phyloP scores from a whole-genome alignment of 305 asterid genomes.

The Fraxinus platypoda region DNA sequence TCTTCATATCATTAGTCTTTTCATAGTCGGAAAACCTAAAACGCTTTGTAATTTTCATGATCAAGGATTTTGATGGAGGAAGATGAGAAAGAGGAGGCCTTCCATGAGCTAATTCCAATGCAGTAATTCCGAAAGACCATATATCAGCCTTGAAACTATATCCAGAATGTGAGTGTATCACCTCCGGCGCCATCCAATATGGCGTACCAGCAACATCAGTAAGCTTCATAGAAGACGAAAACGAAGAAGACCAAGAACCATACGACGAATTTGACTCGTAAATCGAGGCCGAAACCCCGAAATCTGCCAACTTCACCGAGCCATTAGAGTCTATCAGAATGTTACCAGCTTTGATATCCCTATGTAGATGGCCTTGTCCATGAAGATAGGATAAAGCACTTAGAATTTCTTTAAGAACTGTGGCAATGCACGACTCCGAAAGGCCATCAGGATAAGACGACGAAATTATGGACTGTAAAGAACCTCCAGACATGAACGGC shows the following conservation, averaged over 20 bases:
- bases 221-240: constrained; percentile 44
- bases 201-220: constrained; percentile 75
- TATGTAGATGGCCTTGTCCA: constrained; percentile 78
- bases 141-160: constrained; percentile 80
- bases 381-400: constrained; percentile 67
- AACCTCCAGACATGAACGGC: constrained; percentile 90
- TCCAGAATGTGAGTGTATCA: constrained; percentile 62
- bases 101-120: constrained; percentile 78
- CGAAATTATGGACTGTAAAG: constrained; percentile 68
- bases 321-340: constrained; percentile 70
- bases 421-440: constrained; percentile 64
- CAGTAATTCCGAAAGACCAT: constrained; percentile 88
- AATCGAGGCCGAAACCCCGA: constrained; percentile 78
- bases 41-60: constrained; percentile 66
- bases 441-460: constrained; percentile 68
- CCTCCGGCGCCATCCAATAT: constrained; percentile 91
- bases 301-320: constrained; percentile 67
- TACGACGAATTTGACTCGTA: constrained; percentile 41
- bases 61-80: constrained; percentile 68
- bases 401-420: constrained; percentile 62
- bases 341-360: constrained; percentile 81
- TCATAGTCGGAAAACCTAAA: constrained; percentile 76
- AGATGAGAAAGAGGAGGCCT: constrained; percentile 80
- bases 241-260: constrained; percentile 29
- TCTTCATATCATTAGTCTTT: constrained; percentile 38